These are phyloP conservation scores for Chalaropsis ovoidea DNA, from an alignment of 2,329 filamentous ascomycete genomes.

Conservation along the genomic window DNA sequence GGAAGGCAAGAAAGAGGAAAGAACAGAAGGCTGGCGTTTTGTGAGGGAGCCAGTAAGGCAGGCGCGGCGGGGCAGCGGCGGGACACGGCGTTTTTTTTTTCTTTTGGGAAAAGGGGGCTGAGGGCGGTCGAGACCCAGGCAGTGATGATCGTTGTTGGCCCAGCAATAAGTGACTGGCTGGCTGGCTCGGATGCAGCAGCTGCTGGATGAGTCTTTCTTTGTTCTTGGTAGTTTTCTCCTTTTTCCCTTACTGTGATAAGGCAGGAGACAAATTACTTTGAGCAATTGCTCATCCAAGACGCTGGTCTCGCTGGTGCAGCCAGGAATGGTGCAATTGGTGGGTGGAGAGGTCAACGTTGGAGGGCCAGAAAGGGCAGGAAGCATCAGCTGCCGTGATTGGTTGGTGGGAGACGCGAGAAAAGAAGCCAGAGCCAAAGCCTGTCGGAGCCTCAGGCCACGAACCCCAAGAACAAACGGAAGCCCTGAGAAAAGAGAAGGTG, in stretches of 20 bases:
- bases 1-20: background rate
- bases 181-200: background rate
- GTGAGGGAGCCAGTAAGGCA: background rate
- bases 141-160: background rate
- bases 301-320: background rate
- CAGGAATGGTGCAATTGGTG: too few relatives aligned
- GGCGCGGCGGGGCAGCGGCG: background rate
- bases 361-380: background rate
- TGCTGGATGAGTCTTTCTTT: background rate
- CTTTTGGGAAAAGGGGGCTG: background rate
- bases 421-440: background rate
- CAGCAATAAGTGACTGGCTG: background rate
- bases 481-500: slow-evolving; percentile 2
- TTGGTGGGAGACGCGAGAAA: background rate
- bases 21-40: slow-evolving; percentile 3
- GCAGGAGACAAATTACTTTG: background rate
- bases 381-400: background rate
- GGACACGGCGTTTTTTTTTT: background rate
- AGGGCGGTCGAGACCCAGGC: background rate
- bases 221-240: too few relatives aligned
- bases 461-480: background rate
- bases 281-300: background rate
- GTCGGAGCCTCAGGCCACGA: background rate
- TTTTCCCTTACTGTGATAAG: background rate
- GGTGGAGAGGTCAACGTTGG: background rate